A percentile compares a stretch with the other conserved stretches of the same genome.
These are phyloP conservation scores for Waltergamsia citrina DNA, from an alignment of 2,329 filamentous ascomycete genomes.

Conservation along the genomic window DNA sequence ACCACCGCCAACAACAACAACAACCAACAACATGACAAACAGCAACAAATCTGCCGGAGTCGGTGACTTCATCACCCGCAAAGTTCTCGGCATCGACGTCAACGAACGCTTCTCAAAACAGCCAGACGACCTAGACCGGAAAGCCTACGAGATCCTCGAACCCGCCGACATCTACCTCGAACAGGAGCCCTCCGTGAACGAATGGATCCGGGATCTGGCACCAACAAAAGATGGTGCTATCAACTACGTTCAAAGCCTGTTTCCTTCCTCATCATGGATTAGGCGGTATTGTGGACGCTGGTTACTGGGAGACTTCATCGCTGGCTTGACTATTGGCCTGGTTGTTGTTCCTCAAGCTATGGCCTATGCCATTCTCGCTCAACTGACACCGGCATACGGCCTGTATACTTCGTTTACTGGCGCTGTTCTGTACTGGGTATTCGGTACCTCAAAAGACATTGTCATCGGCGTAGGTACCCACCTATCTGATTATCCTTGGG, in stretches of 20 bases:
- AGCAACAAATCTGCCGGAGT: not conserved
- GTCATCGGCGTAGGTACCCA: constrained; percentile 52
- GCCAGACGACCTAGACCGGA: constrained; percentile 14
- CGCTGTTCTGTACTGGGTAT: constrained; percentile 72
- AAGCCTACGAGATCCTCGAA: constrained; percentile 13
- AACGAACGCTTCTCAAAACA: constrained; percentile 15
- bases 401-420: constrained; percentile 79
- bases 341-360: constrained; percentile 74
- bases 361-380: constrained; percentile 67
- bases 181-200: constrained; percentile 53
- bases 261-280: constrained; percentile 64
- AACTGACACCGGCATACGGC: constrained; percentile 59
- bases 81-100: constrained; percentile 19
- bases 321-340: constrained; percentile 45
- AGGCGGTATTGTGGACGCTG: constrained; percentile 62
- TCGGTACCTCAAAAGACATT: constrained; percentile 78
- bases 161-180: constrained; percentile 39
- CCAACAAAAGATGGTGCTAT: constrained; percentile 36
- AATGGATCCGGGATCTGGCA: constrained; percentile 48
- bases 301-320: constrained; percentile 64
- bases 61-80: constrained; percentile 12
- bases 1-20: not conserved
- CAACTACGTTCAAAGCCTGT: constrained; percentile 41
- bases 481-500: no score
- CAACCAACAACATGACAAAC: not conserved